phyloP scores from a whole-genome alignment of 352 stramenopile species.

The Phytophthora meadii region DNA sequence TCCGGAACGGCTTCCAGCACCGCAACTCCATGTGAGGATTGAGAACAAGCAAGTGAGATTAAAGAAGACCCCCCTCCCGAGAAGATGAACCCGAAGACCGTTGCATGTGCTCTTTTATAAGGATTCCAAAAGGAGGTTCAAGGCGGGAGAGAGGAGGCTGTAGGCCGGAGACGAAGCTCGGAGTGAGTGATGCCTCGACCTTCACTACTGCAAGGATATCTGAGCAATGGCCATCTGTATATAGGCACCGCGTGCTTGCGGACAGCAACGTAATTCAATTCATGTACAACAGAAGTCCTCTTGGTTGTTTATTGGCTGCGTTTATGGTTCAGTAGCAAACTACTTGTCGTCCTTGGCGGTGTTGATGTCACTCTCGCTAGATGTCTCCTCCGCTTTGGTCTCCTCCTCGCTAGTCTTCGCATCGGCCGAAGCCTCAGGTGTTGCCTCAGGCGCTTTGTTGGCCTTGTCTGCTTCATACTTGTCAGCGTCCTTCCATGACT shows the following conservation, averaged over 20 bases:
- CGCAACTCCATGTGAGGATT: constrained; percentile 44
- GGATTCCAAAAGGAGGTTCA: constrained; percentile 33
- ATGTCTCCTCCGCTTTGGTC: constrained; percentile 9
- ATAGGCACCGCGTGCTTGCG: constrained; percentile 25
- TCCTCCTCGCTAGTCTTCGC: constrained; percentile 19
- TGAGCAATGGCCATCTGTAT: constrained; percentile 28
- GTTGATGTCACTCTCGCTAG: constrained; percentile 15
- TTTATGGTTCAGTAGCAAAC: constrained; percentile 12
- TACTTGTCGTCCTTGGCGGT: constrained; percentile 38
- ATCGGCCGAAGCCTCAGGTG: constrained; percentile 29
- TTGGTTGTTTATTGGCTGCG: constrained; percentile 29
- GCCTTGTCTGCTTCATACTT: constrained; percentile 80
- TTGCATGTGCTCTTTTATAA: constrained; percentile 40
- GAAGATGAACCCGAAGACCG: constrained; percentile 15
- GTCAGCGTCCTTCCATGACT: constrained; percentile 88
- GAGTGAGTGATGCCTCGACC: constrained; percentile 5
- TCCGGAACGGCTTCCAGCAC: constrained; percentile 53
- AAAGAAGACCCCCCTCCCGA: neutral
- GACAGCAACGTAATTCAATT: constrained; percentile 33
- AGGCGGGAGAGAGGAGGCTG: constrained; percentile 21
- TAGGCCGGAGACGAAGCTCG: neutral
- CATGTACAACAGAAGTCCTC: constrained; percentile 38
- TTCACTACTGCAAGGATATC: constrained; percentile 33
- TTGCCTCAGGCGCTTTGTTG: constrained; percentile 33
- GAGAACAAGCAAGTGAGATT: constrained; percentile 2